These are phyloP conservation scores for Themeda triandra DNA, from an alignment of 176 grass and related monocot species.

Conservation along the genomic window DNA sequence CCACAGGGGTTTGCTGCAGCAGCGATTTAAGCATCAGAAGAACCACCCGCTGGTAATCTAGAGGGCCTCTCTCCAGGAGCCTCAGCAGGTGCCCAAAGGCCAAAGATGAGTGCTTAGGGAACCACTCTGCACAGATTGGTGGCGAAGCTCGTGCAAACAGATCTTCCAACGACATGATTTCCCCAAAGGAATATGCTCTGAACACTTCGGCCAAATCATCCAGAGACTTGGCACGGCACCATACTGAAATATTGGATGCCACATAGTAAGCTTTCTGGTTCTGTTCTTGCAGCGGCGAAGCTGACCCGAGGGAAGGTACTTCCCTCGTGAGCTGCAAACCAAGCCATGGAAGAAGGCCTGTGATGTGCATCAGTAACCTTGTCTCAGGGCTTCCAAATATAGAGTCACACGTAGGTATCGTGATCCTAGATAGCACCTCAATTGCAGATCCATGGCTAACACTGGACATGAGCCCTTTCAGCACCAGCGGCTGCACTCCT, in stretches of 20 bases:
- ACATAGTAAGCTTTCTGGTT: slow-evolving; percentile 88
- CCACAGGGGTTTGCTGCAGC: slow-evolving; percentile 80
- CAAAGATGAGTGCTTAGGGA: slow-evolving; percentile 89
- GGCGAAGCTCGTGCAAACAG: slow-evolving; percentile 67
- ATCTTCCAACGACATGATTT: slow-evolving; percentile 61
- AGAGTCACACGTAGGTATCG: slow-evolving; percentile 83
- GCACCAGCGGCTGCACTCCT: slow-evolving; percentile 89
- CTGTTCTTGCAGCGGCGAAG: slow-evolving; percentile 66
- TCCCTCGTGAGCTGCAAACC: slow-evolving; percentile 69
- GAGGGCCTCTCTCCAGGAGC: slow-evolving; percentile 84
- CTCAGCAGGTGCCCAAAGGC: slow-evolving; percentile 95
- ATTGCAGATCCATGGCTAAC: slow-evolving; percentile 86
- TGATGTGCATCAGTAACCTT: slow-evolving; percentile 94
- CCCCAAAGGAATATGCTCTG: slow-evolving; percentile 63
- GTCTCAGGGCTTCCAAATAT: slow-evolving; percentile 93
- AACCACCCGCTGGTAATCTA: slow-evolving; percentile 86
- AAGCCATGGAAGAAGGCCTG: slow-evolving; percentile 90
- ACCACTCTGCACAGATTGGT: slow-evolving; percentile 78
- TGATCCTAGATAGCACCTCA: slow-evolving; percentile 90
- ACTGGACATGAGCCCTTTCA: slow-evolving; percentile 91
- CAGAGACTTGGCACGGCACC: slow-evolving; percentile 70
- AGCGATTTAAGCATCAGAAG: slow-evolving; percentile 91
- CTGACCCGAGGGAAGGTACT: slow-evolving; percentile 24
- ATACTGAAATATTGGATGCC: slow-evolving; percentile 80
- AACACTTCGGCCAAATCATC: slow-evolving; percentile 69